These are phyloP conservation scores for Aureobasidium subglaciale DNA, from an alignment of 2,329 filamentous ascomycete species.

Conservation along the genomic window DNA sequence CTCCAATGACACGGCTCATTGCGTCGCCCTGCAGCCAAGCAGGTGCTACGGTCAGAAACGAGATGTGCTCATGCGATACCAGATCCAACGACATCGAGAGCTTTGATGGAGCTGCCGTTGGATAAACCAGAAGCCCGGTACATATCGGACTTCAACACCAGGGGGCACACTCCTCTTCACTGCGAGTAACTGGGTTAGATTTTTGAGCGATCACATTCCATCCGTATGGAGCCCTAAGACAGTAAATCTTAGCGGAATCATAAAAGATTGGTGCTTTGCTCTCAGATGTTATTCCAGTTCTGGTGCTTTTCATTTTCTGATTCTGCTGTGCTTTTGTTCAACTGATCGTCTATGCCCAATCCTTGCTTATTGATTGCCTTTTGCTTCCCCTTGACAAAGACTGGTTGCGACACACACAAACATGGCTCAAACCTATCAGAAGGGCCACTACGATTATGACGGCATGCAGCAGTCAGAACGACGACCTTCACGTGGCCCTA, in stretches of 20 bases:
- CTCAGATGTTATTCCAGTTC: neutral
- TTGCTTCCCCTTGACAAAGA: neutral
- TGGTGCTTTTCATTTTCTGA: neutral
- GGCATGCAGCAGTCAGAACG: conserved; percentile 6
- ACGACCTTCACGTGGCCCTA: neutral
- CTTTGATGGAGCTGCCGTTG: neutral
- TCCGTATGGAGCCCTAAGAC: neutral
- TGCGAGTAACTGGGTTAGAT: conserved; percentile 5
- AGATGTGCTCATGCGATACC: conserved; percentile 11
- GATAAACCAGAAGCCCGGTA: conserved; percentile 8
- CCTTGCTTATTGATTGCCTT: neutral
- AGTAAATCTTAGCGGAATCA: neutral
- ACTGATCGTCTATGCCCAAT: neutral
- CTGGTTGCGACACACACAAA: neutral
- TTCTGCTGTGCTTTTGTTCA: neutral
- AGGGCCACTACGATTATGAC: conserved; percentile 9
- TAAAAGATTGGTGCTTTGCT: conserved; percentile 3
- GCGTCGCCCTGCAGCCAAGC: conserved; percentile 7
- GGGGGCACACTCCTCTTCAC: neutral
- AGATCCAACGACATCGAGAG: conserved; percentile 10
- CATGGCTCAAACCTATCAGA: conserved; percentile 8
- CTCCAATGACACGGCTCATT: conserved; percentile 1
- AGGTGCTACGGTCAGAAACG: neutral
- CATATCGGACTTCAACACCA: neutral
- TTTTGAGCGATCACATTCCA: conserved; percentile 8